Evolutionary conservation across 2,329 filamentous ascomycete species (phyloP), one percentile per base, ranked within the genome.

Genomic region (Nothomitra cinnamomea): DNA sequence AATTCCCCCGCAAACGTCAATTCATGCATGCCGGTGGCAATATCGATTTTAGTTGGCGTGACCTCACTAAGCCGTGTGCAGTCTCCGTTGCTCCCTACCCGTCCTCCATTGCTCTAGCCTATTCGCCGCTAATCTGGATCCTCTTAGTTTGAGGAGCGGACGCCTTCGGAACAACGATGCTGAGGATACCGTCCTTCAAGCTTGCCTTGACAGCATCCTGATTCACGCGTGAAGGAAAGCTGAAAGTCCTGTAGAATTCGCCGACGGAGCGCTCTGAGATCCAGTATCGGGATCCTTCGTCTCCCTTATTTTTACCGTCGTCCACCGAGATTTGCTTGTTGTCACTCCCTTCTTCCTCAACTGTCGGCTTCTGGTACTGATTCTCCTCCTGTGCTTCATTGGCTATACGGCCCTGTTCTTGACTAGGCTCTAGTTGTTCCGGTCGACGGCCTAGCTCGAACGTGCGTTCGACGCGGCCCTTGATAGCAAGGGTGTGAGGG

Each of bases 401-500:
- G n/a, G 60, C 58, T 59, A 66, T 56, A 57, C 61, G 60, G 53
- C 56, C 45, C 19, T 17, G n/a, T 19, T 22, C 42, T 5, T 13
- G 42, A 17, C 42, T 17, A 13, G 10, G 1, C n/a, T 45, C 42
- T 7, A 42, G n/a, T n/a, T 19, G 21, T 10, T 19, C 40, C 40
- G 40, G 40, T 19, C 6, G 40, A 19, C 40, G 40, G 42, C 42
- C 6, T 3, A 12, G 12, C 56, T 77, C 76, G 66, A 78, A 76
- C 58, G 70, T 70, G 59, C 80, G 77, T 68, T 88, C 84, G 54
- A 79, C 75, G 58, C 74, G 78, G 63, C 86, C 86, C 55, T 77
- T 78, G 64, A 92, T 73, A 58, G 79, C 74, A 43, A 90, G 70
- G 15, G 83, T 88, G 69, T 85, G 81, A 42, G 76, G 72, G 64